Conservation (phyloP, 2,329 filamentous ascomycete genomes). For the Zymoseptoria passerinii region DNA sequence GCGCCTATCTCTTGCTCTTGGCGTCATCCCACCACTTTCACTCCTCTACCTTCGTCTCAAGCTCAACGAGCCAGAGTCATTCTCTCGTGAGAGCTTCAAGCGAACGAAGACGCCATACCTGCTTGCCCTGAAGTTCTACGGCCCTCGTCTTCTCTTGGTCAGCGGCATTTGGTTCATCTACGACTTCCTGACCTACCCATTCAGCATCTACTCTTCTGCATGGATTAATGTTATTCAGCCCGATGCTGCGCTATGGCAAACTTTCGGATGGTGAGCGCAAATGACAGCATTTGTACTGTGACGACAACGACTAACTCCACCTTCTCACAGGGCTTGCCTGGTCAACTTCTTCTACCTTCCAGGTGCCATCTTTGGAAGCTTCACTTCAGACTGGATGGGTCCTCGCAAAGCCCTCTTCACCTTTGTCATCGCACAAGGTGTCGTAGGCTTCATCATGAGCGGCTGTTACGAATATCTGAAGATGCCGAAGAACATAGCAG, state of each 20-base stretch:
- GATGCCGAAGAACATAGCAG: constrained; percentile 57
- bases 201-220: constrained; percentile 72
- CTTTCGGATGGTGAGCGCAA: constrained; percentile 74
- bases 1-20: constrained; percentile 72
- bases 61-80: constrained; percentile 72
- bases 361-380: constrained; percentile 69
- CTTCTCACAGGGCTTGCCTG: constrained; percentile 33
- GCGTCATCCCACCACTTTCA: constrained; percentile 65
- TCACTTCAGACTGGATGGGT: constrained; percentile 68
- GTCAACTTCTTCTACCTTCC: constrained; percentile 86
- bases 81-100: constrained; percentile 61
- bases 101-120: constrained; percentile 42
- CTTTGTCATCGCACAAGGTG: constrained; percentile 63
- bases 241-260: constrained; percentile 57
- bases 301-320: background rate
- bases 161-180: constrained; percentile 76
- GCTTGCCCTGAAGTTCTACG: constrained; percentile 58
- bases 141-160: constrained; percentile 61
- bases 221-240: constrained; percentile 61
- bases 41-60: constrained; percentile 64
- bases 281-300: background rate
- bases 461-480: constrained; percentile 66
- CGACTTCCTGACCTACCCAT: constrained; percentile 73
- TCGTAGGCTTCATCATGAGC: constrained; percentile 84
- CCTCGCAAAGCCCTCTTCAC: constrained; percentile 65